phyloP scores from a whole-genome alignment of 345 rosid species.

The Populus simonii region DNA sequence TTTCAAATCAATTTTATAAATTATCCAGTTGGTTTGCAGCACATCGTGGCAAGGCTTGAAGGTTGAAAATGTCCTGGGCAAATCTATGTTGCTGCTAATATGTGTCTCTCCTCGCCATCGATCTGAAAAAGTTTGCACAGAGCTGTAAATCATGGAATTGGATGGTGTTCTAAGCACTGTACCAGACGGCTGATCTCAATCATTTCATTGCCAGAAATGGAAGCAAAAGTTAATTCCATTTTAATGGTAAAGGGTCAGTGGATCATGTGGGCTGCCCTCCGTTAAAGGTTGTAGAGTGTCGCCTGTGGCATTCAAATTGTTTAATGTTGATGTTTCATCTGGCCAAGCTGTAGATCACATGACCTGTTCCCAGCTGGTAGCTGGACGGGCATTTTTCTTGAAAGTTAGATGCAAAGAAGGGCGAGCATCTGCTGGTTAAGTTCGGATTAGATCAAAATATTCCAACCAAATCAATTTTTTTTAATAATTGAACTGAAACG shows the following conservation, averaged over 20 bases:
- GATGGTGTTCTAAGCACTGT: not conserved
- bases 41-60: too few species aligned
- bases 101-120: not conserved
- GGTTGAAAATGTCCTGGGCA: too few species aligned
- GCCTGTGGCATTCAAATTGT: not conserved
- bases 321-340: not conserved
- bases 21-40: too few species aligned
- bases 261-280: not conserved
- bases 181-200: not conserved
- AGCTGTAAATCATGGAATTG: not conserved
- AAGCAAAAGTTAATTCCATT: not conserved
- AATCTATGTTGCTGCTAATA: not conserved
- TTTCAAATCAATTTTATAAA: too few species aligned
- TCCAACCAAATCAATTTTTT: too few species aligned
- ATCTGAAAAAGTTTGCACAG: not conserved
- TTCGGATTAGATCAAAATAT: too few species aligned
- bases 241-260: not conserved
- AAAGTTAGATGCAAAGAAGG: too few species aligned
- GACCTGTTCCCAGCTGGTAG: not conserved
- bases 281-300: not conserved
- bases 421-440: too few species aligned
- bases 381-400: too few species aligned
- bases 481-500: too few species aligned
- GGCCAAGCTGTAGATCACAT: not conserved
- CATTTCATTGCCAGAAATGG: not conserved